Conservation (phyloP, 2,329 filamentous ascomycete genomes). For the Purpureocillium takamizusanense region DNA sequence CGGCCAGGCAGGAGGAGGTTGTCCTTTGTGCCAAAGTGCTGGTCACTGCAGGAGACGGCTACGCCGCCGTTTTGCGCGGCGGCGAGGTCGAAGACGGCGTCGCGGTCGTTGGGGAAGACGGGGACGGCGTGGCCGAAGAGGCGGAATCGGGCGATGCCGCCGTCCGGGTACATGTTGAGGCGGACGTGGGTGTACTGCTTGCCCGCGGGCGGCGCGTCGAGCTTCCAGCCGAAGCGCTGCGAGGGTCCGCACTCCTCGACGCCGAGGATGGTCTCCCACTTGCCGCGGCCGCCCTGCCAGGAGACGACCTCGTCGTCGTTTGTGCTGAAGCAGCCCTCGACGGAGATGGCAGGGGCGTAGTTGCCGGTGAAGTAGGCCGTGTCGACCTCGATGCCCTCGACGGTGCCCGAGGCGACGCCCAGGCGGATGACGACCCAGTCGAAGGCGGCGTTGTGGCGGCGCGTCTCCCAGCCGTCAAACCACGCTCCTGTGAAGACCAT, state of each 20-base stretch:
- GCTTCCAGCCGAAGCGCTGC: conserved; percentile 64
- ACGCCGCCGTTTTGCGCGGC: conserved; percentile 73
- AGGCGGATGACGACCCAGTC: conserved; percentile 60
- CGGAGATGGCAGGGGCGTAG: conserved; percentile 69
- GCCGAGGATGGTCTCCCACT: conserved; percentile 65
- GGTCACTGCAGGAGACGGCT: conserved; percentile 67
- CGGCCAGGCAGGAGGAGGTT: conserved; percentile 72
- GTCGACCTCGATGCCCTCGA: conserved; percentile 70
- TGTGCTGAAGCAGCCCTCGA: conserved; percentile 63
- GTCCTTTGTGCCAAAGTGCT: conserved; percentile 76
- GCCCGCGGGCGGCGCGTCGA: conserved; percentile 44
- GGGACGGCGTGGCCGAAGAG: conserved; percentile 69
- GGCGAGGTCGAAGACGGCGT: conserved; percentile 64
- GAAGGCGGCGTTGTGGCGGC: conserved; percentile 57
- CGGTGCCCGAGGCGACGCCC: conserved; percentile 60
- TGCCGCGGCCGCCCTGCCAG: conserved; percentile 48
- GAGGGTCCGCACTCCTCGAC: conserved; percentile 65
- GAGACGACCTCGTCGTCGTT: conserved; percentile 55
- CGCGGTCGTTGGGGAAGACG: conserved; percentile 59
- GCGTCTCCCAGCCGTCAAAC: conserved; percentile 65
- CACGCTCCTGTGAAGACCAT: conserved; percentile 62
- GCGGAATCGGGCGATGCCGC: conserved; percentile 72
- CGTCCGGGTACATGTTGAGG: conserved; percentile 79
- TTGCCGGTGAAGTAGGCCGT: conserved; percentile 78
- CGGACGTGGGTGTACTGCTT: conserved; percentile 73